Base-by-base conservation (phyloP, 176 grass and related monocot species). In the Ensete glaucum region DNA sequence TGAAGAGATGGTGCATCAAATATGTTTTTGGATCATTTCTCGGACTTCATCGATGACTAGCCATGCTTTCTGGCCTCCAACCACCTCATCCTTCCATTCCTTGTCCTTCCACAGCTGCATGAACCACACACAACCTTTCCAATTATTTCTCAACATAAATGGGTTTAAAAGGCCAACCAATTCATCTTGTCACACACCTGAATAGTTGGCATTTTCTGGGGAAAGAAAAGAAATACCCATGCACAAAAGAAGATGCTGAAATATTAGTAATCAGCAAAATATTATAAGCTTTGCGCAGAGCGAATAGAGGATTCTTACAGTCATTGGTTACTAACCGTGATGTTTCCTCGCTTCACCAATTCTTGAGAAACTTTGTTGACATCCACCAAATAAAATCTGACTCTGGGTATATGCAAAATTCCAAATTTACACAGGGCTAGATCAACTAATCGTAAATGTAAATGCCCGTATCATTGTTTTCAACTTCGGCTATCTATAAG, bases 191-290 rank as follows among this genome's bases (percentile, higher is more conserved):
- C 84, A 93, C 93, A 60, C 81, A 97, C 93, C 90, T 97, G 93
- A 85, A 97, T 93, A 23, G 90, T 93, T 63, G 93, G 90, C 93
- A 97, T 97, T 97, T 93, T 97, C 90, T 97, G 88, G 29, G 64
- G 24, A 65, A 24, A 0, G 34, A 13, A 9, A 2, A 9, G 2
- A 66, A 50, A 56, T 29, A 62, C 6, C 34, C 34, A 43, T 43
- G 34, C 34, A 43, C 34, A 5, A 4, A 43, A 4, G 34, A 43
- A 43, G 34, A 43, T 43, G 34, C 6, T 43, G 34, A 43, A 43
- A 0, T 4, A 43, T 43, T 6, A 43, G 34, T 6, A 6, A 43
- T 43, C 34, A 43, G 34, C 34, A 0, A 5, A 5, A 43, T 6
- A 43, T 43, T 6, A 43, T 43, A 6, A 43, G 34, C 34, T 43